Evolutionary conservation across 371 early-diverging fungal genomes (phyloP), one percentile per base, ranked within the genome.

Genomic region (Mucor racemosus): DNA sequence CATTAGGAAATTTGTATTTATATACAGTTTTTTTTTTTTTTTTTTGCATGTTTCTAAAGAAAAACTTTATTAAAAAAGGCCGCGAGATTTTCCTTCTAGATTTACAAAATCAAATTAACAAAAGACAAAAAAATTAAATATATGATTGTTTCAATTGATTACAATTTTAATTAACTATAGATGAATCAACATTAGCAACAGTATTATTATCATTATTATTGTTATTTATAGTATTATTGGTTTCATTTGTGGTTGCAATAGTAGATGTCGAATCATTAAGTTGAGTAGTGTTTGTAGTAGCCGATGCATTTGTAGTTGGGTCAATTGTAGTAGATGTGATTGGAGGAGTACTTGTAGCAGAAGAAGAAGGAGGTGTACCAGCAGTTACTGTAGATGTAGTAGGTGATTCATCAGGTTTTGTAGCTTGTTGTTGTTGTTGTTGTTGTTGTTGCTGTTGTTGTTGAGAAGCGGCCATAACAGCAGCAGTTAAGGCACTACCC

Each of bases 401-500:
- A 8, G 48, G 9, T 9, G 48, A 17, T 7, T 48, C 46, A 15
- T 46, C 48, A 6, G 48, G 3, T 9, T 48, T 48, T 48, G 19
- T 9, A 48, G 48, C 48, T 10, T 40, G 55, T 35, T 41, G 41
- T 26, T 59, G 56, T 3, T 60, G 42, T 35, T 34, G 61, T 7
- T 35, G 26, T 26, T 26, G 26, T 26, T 26, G 26, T 26, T 26
- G 26, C 3, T 26, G 60, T 10, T 60, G 60, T 7, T 60, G 60
- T 17, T 17, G 17, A 19, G 61, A 48, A 17, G 36, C 34, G 11
- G 50, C 38, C 34, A 60, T 31, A 53, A 50, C 53, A 35, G 61
- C 48, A 17, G 58, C 35, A 9, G 34, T 40, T 35, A 15, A 48
- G 21, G 58, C 74, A 36, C 44, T 76, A 62, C 42, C 76, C 36